phyloP scores from a whole-genome alignment of 768 basidiomycete genomes.

The Calocybe cyanea region DNA sequence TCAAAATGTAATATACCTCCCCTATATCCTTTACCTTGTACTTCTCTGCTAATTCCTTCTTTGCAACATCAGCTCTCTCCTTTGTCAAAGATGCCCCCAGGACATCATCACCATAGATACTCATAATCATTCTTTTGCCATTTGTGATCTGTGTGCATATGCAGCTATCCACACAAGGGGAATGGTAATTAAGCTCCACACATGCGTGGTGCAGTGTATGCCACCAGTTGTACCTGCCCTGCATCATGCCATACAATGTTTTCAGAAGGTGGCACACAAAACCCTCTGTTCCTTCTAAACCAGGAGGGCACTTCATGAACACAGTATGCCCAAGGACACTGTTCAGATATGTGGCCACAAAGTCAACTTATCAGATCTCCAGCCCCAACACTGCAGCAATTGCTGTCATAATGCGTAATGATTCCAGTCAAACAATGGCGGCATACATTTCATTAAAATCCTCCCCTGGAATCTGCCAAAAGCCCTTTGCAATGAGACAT shows the following conservation, averaged over 20 bases:
- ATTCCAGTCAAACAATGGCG: slow-evolving; percentile 16
- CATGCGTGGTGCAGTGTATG: slow-evolving; percentile 7
- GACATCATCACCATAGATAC: slow-evolving; percentile 17
- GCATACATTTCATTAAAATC: slow-evolving; percentile 25
- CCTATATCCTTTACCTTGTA: slow-evolving; percentile 16
- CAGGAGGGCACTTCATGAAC: slow-evolving; percentile 15
- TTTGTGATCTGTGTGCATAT: slow-evolving; percentile 5
- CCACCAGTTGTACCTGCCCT: slow-evolving; percentile 20
- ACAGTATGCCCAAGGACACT: slow-evolving; percentile 18
- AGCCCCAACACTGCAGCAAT: slow-evolving; percentile 23
- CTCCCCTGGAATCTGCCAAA: slow-evolving; percentile 28
- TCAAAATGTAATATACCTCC: slow-evolving; percentile 9
- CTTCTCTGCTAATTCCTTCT: slow-evolving; percentile 10
- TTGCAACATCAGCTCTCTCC: slow-evolving; percentile 6
- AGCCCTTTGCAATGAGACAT: slow-evolving; percentile 21
- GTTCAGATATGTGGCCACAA: slow-evolving; percentile 31
- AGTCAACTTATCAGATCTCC: slow-evolving; percentile 29
- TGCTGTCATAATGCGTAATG: slow-evolving; percentile 17
- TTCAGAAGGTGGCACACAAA: slow-evolving; percentile 21
- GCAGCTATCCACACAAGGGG: slow-evolving; percentile 18
- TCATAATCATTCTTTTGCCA: slow-evolving; percentile 13
- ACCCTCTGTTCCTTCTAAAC: slow-evolving; percentile 16
- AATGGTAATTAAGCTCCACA: slow-evolving; percentile 11
- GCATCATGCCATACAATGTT: slow-evolving; percentile 21
- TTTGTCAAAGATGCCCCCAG: slow-evolving; percentile 6